phyloP scores from a whole-genome alignment of 2,329 filamentous ascomycete species.

The Plenodomus biglobosus region DNA sequence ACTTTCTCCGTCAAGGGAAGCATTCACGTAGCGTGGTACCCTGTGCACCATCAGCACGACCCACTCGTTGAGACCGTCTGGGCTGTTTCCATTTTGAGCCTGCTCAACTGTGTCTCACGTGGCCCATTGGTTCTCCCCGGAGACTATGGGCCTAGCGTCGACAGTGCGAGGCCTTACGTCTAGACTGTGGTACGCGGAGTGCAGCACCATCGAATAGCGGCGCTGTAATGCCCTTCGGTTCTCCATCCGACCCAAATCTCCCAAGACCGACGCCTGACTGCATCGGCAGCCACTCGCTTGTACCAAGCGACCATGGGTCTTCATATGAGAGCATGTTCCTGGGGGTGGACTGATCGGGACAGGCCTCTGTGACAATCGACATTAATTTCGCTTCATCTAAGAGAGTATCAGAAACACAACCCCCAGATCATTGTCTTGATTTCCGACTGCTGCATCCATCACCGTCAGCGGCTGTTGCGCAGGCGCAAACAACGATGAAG shows the following conservation, averaged over 20 bases:
- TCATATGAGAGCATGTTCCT: neutral
- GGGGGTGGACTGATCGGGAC: neutral
- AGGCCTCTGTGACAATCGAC: neutral
- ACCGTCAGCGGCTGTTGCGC: neutral
- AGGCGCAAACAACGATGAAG: constrained; percentile 16
- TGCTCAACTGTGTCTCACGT: neutral
- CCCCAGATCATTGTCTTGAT: too few relatives aligned
- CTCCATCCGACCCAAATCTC: neutral
- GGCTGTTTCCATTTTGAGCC: neutral
- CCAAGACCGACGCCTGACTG: neutral
- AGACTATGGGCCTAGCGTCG: neutral
- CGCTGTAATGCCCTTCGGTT: too few relatives aligned
- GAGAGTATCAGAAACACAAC: neutral
- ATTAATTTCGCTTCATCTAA: neutral
- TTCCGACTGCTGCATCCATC: neutral
- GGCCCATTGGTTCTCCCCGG: neutral
- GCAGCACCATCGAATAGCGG: too few relatives aligned
- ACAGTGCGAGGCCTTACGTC: neutral
- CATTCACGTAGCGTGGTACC: neutral
- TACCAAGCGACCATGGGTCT: neutral
- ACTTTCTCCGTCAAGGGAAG: neutral
- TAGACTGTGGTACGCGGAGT: neutral
- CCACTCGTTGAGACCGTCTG: too few relatives aligned
- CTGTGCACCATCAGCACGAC: too few relatives aligned
- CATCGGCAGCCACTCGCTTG: neutral